Evolutionary conservation across 1,284 basidiomycete genomes (phyloP).

Genomic region (Xerocomus nothofagi): DNA sequence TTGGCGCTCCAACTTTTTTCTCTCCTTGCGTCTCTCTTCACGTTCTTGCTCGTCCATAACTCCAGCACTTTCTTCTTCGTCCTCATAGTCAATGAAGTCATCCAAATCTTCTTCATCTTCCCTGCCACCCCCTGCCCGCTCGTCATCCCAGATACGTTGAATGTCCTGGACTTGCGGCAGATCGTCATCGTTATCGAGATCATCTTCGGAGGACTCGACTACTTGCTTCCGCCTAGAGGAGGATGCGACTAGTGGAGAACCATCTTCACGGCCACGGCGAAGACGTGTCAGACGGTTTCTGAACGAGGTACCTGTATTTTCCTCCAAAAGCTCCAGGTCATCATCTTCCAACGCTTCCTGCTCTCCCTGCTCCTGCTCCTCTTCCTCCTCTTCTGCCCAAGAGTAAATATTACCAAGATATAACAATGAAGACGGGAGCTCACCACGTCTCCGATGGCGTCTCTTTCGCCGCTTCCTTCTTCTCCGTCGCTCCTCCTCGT

Average conservation of each 20-base stretch:
- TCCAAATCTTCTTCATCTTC: conserved; percentile 79
- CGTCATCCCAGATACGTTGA: conserved; percentile 84
- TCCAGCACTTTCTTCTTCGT: conserved; percentile 73
- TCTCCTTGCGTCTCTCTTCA: conserved; percentile 70
- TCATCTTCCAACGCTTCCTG: conserved; percentile 91
- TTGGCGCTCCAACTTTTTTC: conserved; percentile 63
- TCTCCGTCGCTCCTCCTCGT: conserved; percentile 56
- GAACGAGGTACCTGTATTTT: conserved; percentile 86
- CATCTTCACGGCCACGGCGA: conserved; percentile 68
- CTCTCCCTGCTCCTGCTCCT: too few relatives aligned
- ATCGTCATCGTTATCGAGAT: conserved; percentile 62
- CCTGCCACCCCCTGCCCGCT: conserved; percentile 56
- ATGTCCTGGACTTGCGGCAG: conserved; percentile 65
- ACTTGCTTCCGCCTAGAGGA: conserved; percentile 58
- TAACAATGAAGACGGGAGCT: conserved; percentile 21
- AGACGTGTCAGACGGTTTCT: conserved; percentile 70
- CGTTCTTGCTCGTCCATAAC: conserved; percentile 72
- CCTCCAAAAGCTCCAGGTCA: conserved; percentile 90
- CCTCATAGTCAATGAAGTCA: conserved; percentile 93
- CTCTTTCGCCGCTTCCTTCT: conserved; percentile 67
- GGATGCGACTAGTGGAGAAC: conserved; percentile 61
- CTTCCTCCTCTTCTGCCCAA: conserved; percentile 50
- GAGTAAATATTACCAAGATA: conserved; percentile 14
- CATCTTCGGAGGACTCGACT: conserved; percentile 71
- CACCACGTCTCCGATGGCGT: conserved; percentile 60